A percentile compares a stretch with the other conserved stretches of the same genome.
These are phyloP conservation scores for Cornus florida DNA, from an alignment of 148 eudicot genomes.

Conservation along the genomic window DNA sequence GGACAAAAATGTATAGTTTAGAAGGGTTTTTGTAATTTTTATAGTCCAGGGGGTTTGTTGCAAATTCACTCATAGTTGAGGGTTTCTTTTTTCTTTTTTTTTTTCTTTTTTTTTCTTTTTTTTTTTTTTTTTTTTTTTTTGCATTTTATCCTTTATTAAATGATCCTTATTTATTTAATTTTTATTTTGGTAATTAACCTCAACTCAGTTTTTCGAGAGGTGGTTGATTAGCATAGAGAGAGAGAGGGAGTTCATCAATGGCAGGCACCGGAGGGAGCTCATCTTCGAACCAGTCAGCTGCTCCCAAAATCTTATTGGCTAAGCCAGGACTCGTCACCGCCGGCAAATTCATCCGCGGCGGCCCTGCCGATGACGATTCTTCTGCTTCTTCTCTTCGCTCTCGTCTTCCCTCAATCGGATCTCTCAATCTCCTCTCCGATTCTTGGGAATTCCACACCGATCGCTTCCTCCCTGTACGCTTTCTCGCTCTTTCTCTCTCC, in stretches of 20 bases:
- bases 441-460: constrained; percentile 82
- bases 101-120: no score
- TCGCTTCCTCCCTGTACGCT: constrained; percentile 55
- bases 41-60: no score
- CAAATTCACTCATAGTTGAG: no score
- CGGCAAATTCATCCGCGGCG: constrained; percentile 52
- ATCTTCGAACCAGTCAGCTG: constrained; percentile 16
- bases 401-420: constrained; percentile 71
- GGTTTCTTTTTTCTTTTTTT: no score
- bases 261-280: constrained; percentile 30
- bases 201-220: no score
- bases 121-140: no score
- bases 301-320: constrained; percentile 74
- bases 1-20: no score
- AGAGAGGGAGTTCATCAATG: constrained; percentile 16
- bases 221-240: no score
- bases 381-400: constrained; percentile 56
- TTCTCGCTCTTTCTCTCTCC: not conserved
- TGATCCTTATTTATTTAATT: no score
- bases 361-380: constrained; percentile 38
- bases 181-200: no score
- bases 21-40: no score
- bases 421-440: constrained; percentile 83
- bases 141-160: no score
- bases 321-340: constrained; percentile 61